Evolutionary conservation across 1,284 basidiomycete species (phyloP).

Genomic region (Cutaneotrichosporon dermatis): DNA sequence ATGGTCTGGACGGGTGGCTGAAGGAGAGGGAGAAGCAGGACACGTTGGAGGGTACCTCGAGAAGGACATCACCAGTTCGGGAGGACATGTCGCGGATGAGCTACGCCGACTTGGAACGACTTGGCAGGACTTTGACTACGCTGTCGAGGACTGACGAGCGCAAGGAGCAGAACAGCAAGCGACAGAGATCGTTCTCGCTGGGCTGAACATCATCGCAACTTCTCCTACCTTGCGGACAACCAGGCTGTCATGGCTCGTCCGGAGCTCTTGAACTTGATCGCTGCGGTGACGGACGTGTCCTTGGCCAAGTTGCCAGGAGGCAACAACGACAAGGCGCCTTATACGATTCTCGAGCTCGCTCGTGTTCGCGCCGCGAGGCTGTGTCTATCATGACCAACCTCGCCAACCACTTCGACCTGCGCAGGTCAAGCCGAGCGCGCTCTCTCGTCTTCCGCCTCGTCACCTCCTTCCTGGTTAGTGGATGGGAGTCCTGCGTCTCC

Average conservation of each 20-base stretch:
- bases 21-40: slow-evolving; percentile 5
- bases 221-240: slow-evolving; percentile 72
- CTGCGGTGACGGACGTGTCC: slow-evolving; percentile 59
- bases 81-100: slow-evolving; percentile 65
- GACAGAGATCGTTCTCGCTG: slow-evolving; percentile 62
- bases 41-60: neutral
- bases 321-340: slow-evolving; percentile 39
- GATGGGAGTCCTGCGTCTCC: slow-evolving; percentile 58
- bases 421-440: slow-evolving; percentile 50
- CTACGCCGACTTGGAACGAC: slow-evolving; percentile 77
- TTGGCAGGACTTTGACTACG: slow-evolving; percentile 77
- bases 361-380: slow-evolving; percentile 74
- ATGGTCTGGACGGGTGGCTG: slow-evolving; percentile 52
- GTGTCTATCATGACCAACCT: slow-evolving; percentile 69
- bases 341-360: slow-evolving; percentile 68
- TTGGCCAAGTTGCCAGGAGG: slow-evolving; percentile 43
- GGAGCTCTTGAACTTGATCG: slow-evolving; percentile 62
- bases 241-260: slow-evolving; percentile 61
- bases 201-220: slow-evolving; percentile 82
- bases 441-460: slow-evolving; percentile 63
- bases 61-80: slow-evolving; percentile 14
- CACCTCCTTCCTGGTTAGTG: slow-evolving; percentile 60
- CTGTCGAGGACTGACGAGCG: slow-evolving; percentile 54
- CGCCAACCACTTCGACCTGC: slow-evolving; percentile 54
- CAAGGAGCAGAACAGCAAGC: slow-evolving; percentile 25